Base-by-base conservation (phyloP, 2,329 filamentous ascomycete genomes). In the Epichloe festucae region DNA sequence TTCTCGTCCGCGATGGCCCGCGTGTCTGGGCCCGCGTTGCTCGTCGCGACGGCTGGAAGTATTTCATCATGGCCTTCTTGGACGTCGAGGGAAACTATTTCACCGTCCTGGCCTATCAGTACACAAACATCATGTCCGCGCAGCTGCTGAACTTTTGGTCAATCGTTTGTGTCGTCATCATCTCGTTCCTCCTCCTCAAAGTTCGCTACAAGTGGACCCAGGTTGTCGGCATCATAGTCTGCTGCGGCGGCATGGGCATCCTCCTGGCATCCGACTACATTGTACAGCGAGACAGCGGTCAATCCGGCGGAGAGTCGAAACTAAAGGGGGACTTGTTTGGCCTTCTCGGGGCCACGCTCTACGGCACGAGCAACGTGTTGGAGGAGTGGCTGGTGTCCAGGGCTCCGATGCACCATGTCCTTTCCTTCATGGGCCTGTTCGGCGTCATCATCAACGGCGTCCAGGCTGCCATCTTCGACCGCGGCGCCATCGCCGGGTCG, bases 81-180 rank as follows among this genome's bases (percentile, higher is more conserved):
- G 93, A 98, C 64, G 91, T 97, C 48, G 80, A 96, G 70, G 93
- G 93, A 55, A 98, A 98, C 72, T 98, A 96, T 74, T 97, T 97
- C 66, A 90, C 90, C 62, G 91, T 98, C 48, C 77, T 96, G 48
- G 93, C 91, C 5, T 98, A 97, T 73, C 79, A 85, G 54, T 82
- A 94, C 74, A 95, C 91, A 51, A 96, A 90, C 62, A 85, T 96
- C 60, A 77, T 97, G 47, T 93, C 86, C 19, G 89, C 89, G 15
- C 90, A 97, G 74, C 78, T 98, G 49, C 89, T 98, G 71, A 96
- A 96, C 76, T 97, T 97, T 73, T 97, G 91, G 91, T 87, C 90
- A 60, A 97, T 98, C 59, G 87, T 95, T 48, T 83, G 91, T 56
- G 93, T 98, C 21, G 89, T 97, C 19, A 64, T 86, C 55, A 71